Percentiles rank a stretch among this genome's conserved stretches.
These are phyloP conservation scores for Euphorbia pulcherrima DNA, from an alignment of 345 rosid species.

Conservation along the genomic window DNA sequence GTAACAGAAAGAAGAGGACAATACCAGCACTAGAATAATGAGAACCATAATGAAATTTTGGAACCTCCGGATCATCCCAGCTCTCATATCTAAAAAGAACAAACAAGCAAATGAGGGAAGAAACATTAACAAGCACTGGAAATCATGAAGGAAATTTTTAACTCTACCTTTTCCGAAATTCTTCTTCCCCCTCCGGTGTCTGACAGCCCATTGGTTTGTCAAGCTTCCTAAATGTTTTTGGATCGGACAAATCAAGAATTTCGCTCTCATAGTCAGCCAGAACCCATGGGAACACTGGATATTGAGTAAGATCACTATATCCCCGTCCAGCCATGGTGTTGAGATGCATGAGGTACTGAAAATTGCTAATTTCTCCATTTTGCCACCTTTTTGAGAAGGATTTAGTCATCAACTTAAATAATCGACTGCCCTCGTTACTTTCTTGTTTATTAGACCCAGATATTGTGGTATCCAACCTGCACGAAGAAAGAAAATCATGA, in stretches of 20 bases:
- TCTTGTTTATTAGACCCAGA: conserved; percentile 93
- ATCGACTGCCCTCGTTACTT: conserved; percentile 84
- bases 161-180: conserved; percentile 88
- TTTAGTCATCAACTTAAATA: conserved; percentile 85
- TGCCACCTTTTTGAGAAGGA: conserved; percentile 99
- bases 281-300: conserved; percentile 99
- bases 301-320: conserved; percentile 98
- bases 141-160: background rate
- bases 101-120: conserved; percentile 9
- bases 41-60: conserved; percentile 98
- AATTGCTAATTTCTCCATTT: conserved; percentile 98
- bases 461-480: conserved; percentile 96
- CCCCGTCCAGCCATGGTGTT: conserved; percentile 99
- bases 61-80: conserved; percentile 99
- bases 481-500: conserved; percentile 16
- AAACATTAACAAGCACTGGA: background rate
- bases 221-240: conserved; percentile 82
- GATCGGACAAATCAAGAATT: conserved; percentile 74
- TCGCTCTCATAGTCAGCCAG: conserved; percentile 94
- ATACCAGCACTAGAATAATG: conserved; percentile 99
- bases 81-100: conserved; percentile 72
- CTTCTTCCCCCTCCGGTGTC: conserved; percentile 92
- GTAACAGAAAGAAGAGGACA: conserved; percentile 95
- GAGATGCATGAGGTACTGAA: conserved; percentile 98
- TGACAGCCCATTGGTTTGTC: conserved; percentile 99